Evolutionary conservation across 2,329 filamentous ascomycete genomes (phyloP), one percentile per base, ranked within the genome.

Genomic region (Calonectria pseudoreteaudii): DNA sequence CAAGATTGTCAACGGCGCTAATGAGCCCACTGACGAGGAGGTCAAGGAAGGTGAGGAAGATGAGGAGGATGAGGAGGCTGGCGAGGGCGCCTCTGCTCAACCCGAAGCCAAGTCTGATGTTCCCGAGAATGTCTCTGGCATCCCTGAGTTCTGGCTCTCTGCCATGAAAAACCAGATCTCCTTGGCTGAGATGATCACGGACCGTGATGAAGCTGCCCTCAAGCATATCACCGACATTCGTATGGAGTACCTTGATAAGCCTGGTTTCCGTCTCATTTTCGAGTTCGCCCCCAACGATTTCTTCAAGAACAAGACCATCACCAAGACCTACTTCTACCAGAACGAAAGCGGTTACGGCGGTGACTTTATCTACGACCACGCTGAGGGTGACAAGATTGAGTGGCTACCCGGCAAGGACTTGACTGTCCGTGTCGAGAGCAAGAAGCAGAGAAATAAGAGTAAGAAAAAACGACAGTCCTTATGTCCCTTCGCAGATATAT

Each of bases 371-470:
- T 99, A 99, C 85, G 97, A 99, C 85, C 97, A 99, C 84, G 97
- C 97, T 72, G 96, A 99, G 86, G 97, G 97, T 78, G 95, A 98
- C 85, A 97, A 98, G 90, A 98, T 99, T 82, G 94, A 98, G 81
- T 99, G 97, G 97, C 97, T 98, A 88, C 88, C 93, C 13, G 94
- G 94, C 82, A 95, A 98, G 86, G 97, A 99, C 83, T 89, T 99
- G 80, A 99, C 97, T 58, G 94, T 98, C 78, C 93, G 95, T 79
- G 89, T 98, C 74, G 97, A 99, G 90, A 97, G 95, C 90, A 99
- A 99, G 92, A 99, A 99, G 91, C 97, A 99, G 89, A 92, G 97
- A 78, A 99, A 99, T 89, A 99, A 98, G 92, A 98, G 97, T 99
- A 90, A 88, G 89, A 74, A 28, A 49, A 53, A 11, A 26, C 20